These are phyloP conservation scores for Rubia yunnanensis DNA, from an alignment of 257 asterid species.

Conservation along the genomic window DNA sequence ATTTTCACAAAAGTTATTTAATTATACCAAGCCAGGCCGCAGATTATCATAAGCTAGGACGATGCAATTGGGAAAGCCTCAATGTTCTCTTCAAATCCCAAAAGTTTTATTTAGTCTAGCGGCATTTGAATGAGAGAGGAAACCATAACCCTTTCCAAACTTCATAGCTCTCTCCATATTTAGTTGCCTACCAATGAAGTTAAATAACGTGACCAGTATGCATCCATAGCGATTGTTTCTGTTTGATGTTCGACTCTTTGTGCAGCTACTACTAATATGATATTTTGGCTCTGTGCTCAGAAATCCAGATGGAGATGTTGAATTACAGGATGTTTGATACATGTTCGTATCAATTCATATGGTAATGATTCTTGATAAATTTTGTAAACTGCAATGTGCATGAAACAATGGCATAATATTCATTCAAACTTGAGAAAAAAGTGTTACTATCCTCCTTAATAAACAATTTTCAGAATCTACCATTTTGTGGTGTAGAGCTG, in stretches of 20 bases:
- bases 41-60: too few species aligned
- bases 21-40: too few species aligned
- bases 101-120: background rate
- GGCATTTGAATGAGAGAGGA: background rate
- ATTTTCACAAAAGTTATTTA: too few species aligned
- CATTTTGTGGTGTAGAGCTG: background rate
- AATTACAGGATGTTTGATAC: constrained; percentile 70
- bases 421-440: too few species aligned
- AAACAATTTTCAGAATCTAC: background rate
- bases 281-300: constrained; percentile 23
- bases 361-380: constrained; percentile 28
- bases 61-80: too few species aligned
- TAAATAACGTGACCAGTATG: background rate
- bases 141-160: background rate
- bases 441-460: too few species aligned
- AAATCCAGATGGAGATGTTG: constrained; percentile 69
- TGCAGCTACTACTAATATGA: background rate
- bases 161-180: background rate
- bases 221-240: background rate
- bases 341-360: constrained; percentile 82
- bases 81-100: background rate
- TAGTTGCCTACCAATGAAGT: background rate
- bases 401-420: background rate
- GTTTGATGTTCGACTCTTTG: background rate
- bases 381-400: background rate